Percentiles rank a stretch among this genome's conserved stretches.
phyloP scores from a whole-genome alignment of 371 early-diverging fungal genomes.

The Rhizomucor pusillus region DNA sequence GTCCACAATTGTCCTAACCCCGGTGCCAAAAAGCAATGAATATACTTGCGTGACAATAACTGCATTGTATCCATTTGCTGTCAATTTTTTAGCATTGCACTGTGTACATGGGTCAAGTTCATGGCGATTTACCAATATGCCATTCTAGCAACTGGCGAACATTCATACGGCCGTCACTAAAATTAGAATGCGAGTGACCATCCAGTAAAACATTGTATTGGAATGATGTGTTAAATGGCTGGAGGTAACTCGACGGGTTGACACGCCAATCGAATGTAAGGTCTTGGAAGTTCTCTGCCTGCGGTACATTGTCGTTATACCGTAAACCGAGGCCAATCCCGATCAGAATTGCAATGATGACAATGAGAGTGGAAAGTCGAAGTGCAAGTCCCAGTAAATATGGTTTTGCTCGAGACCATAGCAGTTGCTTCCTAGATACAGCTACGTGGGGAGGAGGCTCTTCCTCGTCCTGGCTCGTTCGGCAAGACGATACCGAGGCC shows the following conservation, averaged over 20 bases:
- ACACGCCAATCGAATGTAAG: constrained; percentile 57
- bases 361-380: constrained; percentile 21
- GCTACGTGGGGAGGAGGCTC: too few species aligned
- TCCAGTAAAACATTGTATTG: constrained; percentile 66
- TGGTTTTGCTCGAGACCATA: too few species aligned
- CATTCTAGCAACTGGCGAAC: constrained; percentile 63
- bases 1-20: not conserved
- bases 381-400: constrained; percentile 25
- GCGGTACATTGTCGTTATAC: constrained; percentile 39
- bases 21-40: not conserved
- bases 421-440: too few species aligned
- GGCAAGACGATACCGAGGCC: too few species aligned
- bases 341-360: constrained; percentile 31
- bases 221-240: constrained; percentile 56
- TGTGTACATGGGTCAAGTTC: not conserved
- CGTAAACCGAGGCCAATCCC: constrained; percentile 37
- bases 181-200: constrained; percentile 69
- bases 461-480: too few species aligned
- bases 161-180: constrained; percentile 68
- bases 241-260: constrained; percentile 55
- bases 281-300: constrained; percentile 28
- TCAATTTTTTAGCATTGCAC: not conserved
- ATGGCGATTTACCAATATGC: constrained; percentile 49
- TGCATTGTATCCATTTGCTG: constrained; percentile 77
- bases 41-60: constrained; percentile 54